Evolutionary conservation across 2,329 filamentous ascomycete species (phyloP), one percentile per base, ranked within the genome.

Genomic region (Arthrobotrys conoides): DNA sequence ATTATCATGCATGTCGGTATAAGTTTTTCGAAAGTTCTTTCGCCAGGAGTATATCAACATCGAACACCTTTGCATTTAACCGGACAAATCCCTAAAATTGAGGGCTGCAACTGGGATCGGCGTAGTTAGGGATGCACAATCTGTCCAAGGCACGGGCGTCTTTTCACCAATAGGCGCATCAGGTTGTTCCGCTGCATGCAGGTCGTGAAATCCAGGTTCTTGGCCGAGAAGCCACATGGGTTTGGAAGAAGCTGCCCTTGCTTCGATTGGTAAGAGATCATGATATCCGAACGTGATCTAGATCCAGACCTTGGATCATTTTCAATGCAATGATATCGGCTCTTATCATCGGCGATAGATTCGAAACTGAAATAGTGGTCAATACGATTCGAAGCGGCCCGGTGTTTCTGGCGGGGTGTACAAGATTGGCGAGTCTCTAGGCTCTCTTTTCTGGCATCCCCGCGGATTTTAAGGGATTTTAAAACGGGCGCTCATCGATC

Each of bases 171-270:
- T 72, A 63, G 53, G 48, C 18, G 44, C 48, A 53, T 38, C 30
- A 24, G 27, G 71, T 57, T 75, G 22, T 61, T 75, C 71, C 71
- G 61, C 53, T 75, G 71, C 71, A 75, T 68, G 64, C 71, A 75
- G 18, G 51, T 51, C 49, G 61, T 57, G 48, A 24, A 41, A 72
- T 72, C 69, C 44, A 49, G 69, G 49, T 16, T n/a, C 57, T 66
- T 41, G 48, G 46, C 55, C 12, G 48, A 57, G 55, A 75, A 66
- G 70, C 63, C 70, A 67, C 69, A 72, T 72, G 69, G 69, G 65
- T 71, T 65, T 36, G 27, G 41, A 51, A 49, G 33, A 27, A 41
- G 16, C 14, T 59, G 48, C 70, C 70, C 70, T 73, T 73, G 70
- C 69, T 73, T 73, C 46, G 22, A 51, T 55, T 44, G 36, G 36